Conservation (phyloP, 495 filamentous ascomycete species). For the Daldinia bambusicola region DNA sequence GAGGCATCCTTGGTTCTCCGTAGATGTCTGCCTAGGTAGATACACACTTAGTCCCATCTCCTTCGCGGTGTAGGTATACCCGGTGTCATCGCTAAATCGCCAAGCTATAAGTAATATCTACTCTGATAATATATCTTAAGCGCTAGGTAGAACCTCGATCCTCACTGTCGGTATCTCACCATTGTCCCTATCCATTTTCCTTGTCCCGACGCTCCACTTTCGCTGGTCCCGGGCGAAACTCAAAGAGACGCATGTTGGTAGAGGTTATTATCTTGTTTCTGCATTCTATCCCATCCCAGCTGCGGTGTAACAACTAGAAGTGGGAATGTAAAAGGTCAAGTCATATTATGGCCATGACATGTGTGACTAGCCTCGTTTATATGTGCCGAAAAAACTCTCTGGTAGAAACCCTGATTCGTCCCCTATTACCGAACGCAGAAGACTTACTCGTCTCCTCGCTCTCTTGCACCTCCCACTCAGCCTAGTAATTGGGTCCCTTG, state of each 20-base stretch:
- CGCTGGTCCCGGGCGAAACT: not conserved
- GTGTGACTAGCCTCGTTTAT: slow-evolving; percentile 3
- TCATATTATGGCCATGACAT: not conserved
- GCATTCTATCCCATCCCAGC: slow-evolving; percentile 3
- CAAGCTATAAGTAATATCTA: too few relatives aligned
- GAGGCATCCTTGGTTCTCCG: too few relatives aligned
- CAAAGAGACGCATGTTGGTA: slow-evolving; percentile 1
- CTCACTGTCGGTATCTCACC: too few relatives aligned
- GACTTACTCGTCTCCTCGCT: not conserved
- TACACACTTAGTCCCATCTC: too few relatives aligned
- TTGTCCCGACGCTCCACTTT: not conserved
- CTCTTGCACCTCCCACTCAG: not conserved
- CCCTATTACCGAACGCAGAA: too few relatives aligned
- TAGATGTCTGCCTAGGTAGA: too few relatives aligned
- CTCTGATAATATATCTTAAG: too few relatives aligned
- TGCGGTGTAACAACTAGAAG: slow-evolving; percentile 36
- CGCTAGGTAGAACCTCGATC: too few relatives aligned
- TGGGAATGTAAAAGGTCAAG: not conserved
- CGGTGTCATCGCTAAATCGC: too few relatives aligned
- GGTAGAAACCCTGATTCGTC: not conserved
- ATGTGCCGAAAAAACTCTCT: not conserved
- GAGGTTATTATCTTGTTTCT: not conserved
- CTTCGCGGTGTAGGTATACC: too few relatives aligned
- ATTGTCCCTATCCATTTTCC: not conserved
- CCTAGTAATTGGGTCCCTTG: not conserved